These are phyloP conservation scores for Phragmites australis DNA, from an alignment of 176 grass and related monocot species.

Conservation along the genomic window DNA sequence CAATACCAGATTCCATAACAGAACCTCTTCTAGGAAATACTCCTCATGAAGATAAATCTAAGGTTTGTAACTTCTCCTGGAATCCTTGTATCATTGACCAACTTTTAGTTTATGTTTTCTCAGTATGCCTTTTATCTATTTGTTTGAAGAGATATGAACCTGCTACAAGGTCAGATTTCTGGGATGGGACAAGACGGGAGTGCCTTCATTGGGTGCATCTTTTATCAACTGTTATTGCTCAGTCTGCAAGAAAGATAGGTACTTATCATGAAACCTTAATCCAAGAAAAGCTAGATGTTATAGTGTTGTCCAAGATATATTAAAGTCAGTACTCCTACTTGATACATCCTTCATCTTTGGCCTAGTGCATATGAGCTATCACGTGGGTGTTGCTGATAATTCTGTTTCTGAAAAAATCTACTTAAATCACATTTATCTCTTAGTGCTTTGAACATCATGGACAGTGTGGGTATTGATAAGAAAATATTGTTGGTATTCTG, in stretches of 20 bases:
- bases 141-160: slow-evolving; percentile 36
- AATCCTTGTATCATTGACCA: not conserved
- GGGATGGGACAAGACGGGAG: slow-evolving; percentile 35
- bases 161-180: slow-evolving; percentile 20
- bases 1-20: not conserved
- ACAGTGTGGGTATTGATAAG: not conserved
- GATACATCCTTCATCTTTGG: not conserved
- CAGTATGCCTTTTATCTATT: not conserved
- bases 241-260: slow-evolving; percentile 43
- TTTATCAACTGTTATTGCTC: slow-evolving; percentile 44
- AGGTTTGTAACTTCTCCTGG: slow-evolving; percentile 18
- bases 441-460: not conserved
- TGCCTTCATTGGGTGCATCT: slow-evolving; percentile 43
- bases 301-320: not conserved
- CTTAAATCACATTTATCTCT: not conserved
- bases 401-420: not conserved
- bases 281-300: not conserved
- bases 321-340: not conserved
- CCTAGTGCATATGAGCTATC: not conserved
- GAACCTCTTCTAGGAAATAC: slow-evolving; percentile 46
- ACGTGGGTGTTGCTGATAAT: not conserved
- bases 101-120: not conserved
- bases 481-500: not conserved
- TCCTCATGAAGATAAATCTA: slow-evolving; percentile 27
- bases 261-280: slow-evolving; percentile 16